Percentiles rank a stretch among this genome's conserved stretches.
These are phyloP conservation scores for Nevesoporus exiguus DNA, from an alignment of 768 basidiomycete genomes.

Conservation along the genomic window DNA sequence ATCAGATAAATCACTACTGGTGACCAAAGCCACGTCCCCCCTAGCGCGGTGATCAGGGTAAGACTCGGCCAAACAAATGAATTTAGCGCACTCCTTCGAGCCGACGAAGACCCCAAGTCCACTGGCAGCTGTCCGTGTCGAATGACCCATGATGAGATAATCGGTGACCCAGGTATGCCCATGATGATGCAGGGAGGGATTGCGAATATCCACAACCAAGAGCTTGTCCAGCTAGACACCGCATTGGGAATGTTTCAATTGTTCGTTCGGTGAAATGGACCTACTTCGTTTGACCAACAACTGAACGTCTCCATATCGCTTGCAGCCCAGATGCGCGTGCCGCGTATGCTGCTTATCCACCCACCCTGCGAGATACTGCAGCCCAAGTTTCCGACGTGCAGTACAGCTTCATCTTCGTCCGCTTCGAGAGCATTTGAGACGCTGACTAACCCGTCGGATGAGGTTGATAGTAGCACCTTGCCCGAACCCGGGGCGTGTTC, in stretches of 20 bases:
- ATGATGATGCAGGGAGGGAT: conserved; percentile 55
- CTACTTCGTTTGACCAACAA: conserved; percentile 73
- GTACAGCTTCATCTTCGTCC: conserved; percentile 85
- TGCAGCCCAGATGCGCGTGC: conserved; percentile 66
- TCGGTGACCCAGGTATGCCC: conserved; percentile 73
- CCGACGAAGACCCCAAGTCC: conserved; percentile 59
- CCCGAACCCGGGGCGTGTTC: conserved; percentile 32
- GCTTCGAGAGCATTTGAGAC: conserved; percentile 66
- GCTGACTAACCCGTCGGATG: conserved; percentile 80
- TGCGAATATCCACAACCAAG: conserved; percentile 59
- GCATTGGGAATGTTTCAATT: not conserved
- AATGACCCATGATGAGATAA: conserved; percentile 60
- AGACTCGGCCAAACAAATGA: not conserved
- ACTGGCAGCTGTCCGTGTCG: conserved; percentile 14
- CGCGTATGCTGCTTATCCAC: conserved; percentile 45
- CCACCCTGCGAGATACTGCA: conserved; percentile 77
- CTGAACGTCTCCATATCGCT: conserved; percentile 97
- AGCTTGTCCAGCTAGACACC: conserved; percentile 53
- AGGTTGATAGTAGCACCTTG: conserved; percentile 68
- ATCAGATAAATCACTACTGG: conserved; percentile 39
- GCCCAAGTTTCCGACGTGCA: conserved; percentile 84
- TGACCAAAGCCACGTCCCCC: conserved; percentile 56
- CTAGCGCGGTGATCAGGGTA: conserved; percentile 29
- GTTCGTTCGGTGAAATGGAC: conserved; percentile 3
- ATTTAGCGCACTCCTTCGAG: conserved; percentile 60